Conservation (phyloP, 1,139 yeast species). For the Diutina scorzettiae region DNA sequence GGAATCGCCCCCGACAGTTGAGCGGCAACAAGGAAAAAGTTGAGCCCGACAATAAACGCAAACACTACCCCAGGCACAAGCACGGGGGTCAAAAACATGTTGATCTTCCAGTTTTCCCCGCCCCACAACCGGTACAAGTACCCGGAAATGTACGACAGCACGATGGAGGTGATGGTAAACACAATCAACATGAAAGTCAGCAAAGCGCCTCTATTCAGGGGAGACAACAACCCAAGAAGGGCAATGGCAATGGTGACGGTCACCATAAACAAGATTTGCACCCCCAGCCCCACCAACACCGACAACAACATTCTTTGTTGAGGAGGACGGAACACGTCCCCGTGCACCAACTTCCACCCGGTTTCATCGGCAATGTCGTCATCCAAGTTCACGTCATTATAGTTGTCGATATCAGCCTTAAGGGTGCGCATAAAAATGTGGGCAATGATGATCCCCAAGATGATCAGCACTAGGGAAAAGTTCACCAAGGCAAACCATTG, state of each 20-base stretch:
- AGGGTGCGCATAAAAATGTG: slow-evolving; percentile 73
- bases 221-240: slow-evolving; percentile 78
- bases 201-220: slow-evolving; percentile 89
- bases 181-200: slow-evolving; percentile 81
- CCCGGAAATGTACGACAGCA: slow-evolving; percentile 83
- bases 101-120: slow-evolving; percentile 85
- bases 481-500: slow-evolving; percentile 92
- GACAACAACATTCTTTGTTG: slow-evolving; percentile 58
- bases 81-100: slow-evolving; percentile 70
- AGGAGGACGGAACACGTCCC: slow-evolving; percentile 91
- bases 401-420: slow-evolving; percentile 74
- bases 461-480: slow-evolving; percentile 68
- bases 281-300: slow-evolving; percentile 78
- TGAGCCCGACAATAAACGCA: slow-evolving; percentile 50
- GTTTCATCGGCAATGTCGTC: slow-evolving; percentile 86
- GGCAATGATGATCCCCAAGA: slow-evolving; percentile 67
- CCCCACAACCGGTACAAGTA: slow-evolving; percentile 79
- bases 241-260: slow-evolving; percentile 71
- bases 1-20: slow-evolving; percentile 95
- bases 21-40: slow-evolving; percentile 69
- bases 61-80: slow-evolving; percentile 76
- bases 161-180: slow-evolving; percentile 65
- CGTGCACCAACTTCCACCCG: slow-evolving; percentile 96
- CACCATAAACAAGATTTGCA: slow-evolving; percentile 72
- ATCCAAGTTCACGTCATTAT: slow-evolving; percentile 80